Conservation (phyloP, 768 basidiomycete genomes). For the Hypsizygus marmoreus region DNA sequence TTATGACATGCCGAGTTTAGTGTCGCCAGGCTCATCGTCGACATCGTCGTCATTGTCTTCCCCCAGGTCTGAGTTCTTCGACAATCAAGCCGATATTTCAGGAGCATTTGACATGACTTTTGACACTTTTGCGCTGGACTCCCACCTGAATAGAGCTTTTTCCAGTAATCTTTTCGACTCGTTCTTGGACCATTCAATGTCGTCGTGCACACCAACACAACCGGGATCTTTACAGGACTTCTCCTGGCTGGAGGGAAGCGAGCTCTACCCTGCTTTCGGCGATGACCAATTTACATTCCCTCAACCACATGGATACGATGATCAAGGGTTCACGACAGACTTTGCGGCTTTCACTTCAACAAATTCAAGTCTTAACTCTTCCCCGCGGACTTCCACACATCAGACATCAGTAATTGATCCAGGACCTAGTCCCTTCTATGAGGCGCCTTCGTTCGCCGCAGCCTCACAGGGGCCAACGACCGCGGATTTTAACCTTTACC, state of each 20-base stretch:
- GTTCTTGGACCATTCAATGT: slow-evolving; percentile 35
- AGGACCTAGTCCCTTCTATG: slow-evolving; percentile 15
- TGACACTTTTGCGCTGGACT: slow-evolving; percentile 31
- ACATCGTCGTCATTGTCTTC: slow-evolving; percentile 39
- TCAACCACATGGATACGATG: slow-evolving; percentile 15
- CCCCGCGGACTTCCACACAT: slow-evolving; percentile 20
- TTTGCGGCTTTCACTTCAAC: slow-evolving; percentile 13
- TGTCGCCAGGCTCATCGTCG: slow-evolving; percentile 36
- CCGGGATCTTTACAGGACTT: slow-evolving; percentile 28
- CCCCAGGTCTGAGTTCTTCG: slow-evolving; percentile 40
- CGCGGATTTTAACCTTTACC: slow-evolving; percentile 57
- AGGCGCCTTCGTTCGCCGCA: slow-evolving; percentile 29
- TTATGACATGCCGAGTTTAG: slow-evolving; percentile 20
- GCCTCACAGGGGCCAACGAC: slow-evolving; percentile 31
- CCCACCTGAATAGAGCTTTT: slow-evolving; percentile 35
- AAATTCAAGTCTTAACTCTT: slow-evolving; percentile 4
- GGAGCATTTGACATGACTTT: slow-evolving; percentile 34
- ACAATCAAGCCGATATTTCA: slow-evolving; percentile 27
- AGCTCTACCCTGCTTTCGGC: slow-evolving; percentile 32
- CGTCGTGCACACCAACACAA: slow-evolving; percentile 29
- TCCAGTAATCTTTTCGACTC: slow-evolving; percentile 37
- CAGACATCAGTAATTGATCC: slow-evolving; percentile 5
- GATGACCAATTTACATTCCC: slow-evolving; percentile 23
- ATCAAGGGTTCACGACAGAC: slow-evolving; percentile 18
- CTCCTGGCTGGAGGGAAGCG: slow-evolving; percentile 37